Conservation (phyloP, 2,329 filamentous ascomycete genomes). For the Aspergillus udagawae region DNA sequence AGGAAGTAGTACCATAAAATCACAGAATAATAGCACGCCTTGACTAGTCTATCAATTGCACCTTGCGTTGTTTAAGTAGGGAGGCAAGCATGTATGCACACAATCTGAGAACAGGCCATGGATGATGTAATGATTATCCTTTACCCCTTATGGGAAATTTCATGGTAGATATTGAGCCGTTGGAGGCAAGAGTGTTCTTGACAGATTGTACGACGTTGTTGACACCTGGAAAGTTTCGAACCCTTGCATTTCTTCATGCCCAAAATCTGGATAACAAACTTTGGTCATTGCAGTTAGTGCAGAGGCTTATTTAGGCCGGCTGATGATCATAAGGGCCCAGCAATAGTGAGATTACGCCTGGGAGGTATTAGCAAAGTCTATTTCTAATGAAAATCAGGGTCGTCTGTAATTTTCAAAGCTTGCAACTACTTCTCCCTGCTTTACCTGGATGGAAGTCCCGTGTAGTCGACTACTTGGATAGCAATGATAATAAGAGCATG, state of each 20-base stretch:
- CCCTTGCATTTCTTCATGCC: not conserved
- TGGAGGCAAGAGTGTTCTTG: not conserved
- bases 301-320: not conserved
- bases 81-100: not conserved
- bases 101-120: not conserved
- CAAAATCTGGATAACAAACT: not conserved
- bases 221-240: not conserved
- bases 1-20: not conserved
- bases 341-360: not conserved
- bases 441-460: not conserved
- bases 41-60: not conserved
- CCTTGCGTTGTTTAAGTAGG: not conserved
- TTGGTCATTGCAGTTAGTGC: not conserved
- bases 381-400: not conserved
- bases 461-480: not conserved
- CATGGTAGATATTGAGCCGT: not conserved
- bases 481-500: too few species aligned
- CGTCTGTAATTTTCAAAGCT: not conserved
- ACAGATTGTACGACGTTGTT: not conserved
- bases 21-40: not conserved
- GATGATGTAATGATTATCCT: too few species aligned
- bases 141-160: not conserved
- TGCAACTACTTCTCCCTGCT: not conserved
- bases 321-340: not conserved
- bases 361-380: not conserved